A percentile compares a stretch with the other conserved stretches of the same genome.
Evolutionary conservation across 805 yeast species (phyloP).

Genomic region (Yamadazyma endophytica): DNA sequence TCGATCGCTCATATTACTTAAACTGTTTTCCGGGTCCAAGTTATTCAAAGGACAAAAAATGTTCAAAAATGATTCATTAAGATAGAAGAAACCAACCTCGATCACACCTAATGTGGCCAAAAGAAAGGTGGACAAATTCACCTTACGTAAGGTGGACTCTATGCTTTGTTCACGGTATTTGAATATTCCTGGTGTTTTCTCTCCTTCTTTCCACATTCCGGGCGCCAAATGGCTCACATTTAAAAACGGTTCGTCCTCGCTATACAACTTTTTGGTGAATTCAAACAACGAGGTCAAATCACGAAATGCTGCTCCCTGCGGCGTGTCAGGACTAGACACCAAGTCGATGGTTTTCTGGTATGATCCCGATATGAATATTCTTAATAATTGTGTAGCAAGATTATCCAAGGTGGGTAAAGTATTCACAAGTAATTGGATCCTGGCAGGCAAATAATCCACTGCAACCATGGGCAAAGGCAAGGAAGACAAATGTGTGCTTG

Average conservation of each 20-base stretch:
- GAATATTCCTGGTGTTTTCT: conserved; percentile 52
- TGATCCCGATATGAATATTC: conserved; percentile 69
- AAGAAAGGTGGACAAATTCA: conserved; percentile 82
- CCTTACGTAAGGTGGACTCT: conserved; percentile 69
- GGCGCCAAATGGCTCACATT: conserved; percentile 67
- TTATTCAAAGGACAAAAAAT: conserved; percentile 78
- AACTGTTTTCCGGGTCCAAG: conserved; percentile 44
- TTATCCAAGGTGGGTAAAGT: conserved; percentile 77
- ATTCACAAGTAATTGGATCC: conserved; percentile 61
- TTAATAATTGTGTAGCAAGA: conserved; percentile 72
- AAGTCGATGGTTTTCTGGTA: conserved; percentile 71
- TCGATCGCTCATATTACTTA: conserved; percentile 29
- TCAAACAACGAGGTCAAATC: conserved; percentile 74
- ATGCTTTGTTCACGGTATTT: conserved; percentile 59
- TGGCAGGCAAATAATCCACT: conserved; percentile 51
- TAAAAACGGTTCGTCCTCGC: conserved; percentile 68
- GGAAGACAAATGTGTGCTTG: conserved; percentile 54
- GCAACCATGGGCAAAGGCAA: conserved; percentile 57
- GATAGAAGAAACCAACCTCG: conserved; percentile 81
- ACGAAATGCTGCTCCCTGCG: conserved; percentile 63
- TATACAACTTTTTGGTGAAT: conserved; percentile 67
- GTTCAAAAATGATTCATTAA: conserved; percentile 80
- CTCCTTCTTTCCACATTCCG: conserved; percentile 66
- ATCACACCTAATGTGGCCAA: conserved; percentile 82
- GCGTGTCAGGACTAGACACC: conserved; percentile 60